These are phyloP conservation scores for Ambrosia artemisiifolia DNA, from an alignment of 129 eudicot species.

Conservation along the genomic window DNA sequence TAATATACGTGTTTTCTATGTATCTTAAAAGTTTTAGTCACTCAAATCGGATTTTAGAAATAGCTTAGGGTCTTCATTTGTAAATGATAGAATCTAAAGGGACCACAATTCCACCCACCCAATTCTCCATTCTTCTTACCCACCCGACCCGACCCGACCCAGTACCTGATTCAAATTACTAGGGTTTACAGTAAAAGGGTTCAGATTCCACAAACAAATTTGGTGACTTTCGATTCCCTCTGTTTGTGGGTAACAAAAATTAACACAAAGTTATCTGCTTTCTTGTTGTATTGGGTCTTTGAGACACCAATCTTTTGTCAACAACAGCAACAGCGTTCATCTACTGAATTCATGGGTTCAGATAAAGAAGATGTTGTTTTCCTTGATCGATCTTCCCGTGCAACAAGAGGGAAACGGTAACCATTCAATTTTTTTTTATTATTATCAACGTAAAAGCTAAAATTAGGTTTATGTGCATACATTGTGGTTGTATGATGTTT, in stretches of 20 bases:
- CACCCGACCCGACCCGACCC: constrained; percentile 4
- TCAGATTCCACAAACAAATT: constrained; percentile 10
- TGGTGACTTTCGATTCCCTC: neutral
- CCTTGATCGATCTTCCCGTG: constrained; percentile 62
- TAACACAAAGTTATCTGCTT: neutral
- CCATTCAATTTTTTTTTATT: no score
- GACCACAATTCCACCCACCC: no score
- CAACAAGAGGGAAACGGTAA: constrained; percentile 73
- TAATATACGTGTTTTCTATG: no score
- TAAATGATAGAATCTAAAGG: no score
- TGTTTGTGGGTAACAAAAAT: neutral
- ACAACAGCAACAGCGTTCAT: neutral
- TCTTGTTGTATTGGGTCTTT: neutral
- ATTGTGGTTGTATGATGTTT: neutral
- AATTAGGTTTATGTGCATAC: no score
- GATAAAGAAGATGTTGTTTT: constrained; percentile 44
- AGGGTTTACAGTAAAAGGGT: constrained; percentile 12
- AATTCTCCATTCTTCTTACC: neutral
- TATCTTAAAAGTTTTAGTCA: no score
- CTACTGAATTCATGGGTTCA: constrained; percentile 26
- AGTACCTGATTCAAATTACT: neutral
- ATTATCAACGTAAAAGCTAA: no score
- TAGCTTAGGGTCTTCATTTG: no score
- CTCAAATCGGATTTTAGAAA: no score
- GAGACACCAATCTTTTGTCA: no score